Base-by-base conservation (phyloP, 352 stramenopile species). In the Phytophthora brassicae region DNA sequence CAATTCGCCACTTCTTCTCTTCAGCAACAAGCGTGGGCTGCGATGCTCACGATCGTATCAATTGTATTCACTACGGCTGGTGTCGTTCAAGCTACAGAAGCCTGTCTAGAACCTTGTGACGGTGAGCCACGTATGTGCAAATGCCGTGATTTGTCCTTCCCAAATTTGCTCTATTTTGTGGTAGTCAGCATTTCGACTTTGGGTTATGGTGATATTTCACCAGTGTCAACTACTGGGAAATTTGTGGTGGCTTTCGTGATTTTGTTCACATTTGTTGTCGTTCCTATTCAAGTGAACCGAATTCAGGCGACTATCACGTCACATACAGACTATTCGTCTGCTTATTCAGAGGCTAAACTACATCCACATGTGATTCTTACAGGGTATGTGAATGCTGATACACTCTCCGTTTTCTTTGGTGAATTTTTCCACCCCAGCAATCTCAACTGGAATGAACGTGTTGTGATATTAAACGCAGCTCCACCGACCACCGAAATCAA, bases 401-500 rank as follows among this genome's bases (percentile, higher is more conserved):
- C 76, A 43, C 72, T 94, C 8, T 66, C 74, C 1, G 55, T 85
- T 9, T 96, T 96, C 55, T 81, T 94, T n/a, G 53, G 57, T 0
- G 82, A 96, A 58, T 94, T 95, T 56, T 96, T 96, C 53, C 87
- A 96, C 52, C 59, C 84, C 0, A 87, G 81, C 51, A 93, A 96
- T 42, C 56, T 92, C 20, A 90, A 92, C 44, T 92, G 84, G 78
- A 92, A 91, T 53, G 84, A 91, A 39, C 77, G 86, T 12, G 74
- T 91, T 5, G 81, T 96, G 13, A 90, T 96, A 16, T 16, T 96
- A 7, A 86, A 90, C 41, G 68, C 83, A 3, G 59, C 70, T 2
- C 81, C 79, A 16, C 87, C 87, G 4, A 76, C 72, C 0, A 47
- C 76, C 12, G 79, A 92, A 17, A 78, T 94, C 23, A 89, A 87